Conservation (phyloP, 345 rosid genomes). For the Bruguiera gymnorhiza region DNA sequence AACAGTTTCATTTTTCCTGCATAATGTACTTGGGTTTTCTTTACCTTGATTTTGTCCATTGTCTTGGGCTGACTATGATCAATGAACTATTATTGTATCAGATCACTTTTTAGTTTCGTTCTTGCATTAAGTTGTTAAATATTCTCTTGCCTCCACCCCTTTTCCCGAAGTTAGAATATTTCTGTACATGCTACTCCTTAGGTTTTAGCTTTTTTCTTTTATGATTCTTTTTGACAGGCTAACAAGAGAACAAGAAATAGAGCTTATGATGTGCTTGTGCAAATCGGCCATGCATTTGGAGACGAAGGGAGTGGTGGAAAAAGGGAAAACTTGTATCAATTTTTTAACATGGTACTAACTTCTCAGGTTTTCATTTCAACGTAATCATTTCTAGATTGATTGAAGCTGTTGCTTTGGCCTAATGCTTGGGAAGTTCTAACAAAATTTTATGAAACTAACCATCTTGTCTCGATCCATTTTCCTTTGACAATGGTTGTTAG, state of each 20-base stretch:
- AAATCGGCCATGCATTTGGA: constrained; percentile 87
- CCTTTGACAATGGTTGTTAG: too few relatives aligned
- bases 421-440: constrained; percentile 2
- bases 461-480: too few relatives aligned
- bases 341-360: constrained; percentile 69
- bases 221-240: constrained; percentile 43
- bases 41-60: background rate
- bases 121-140: background rate
- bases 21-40: background rate
- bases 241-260: constrained; percentile 90
- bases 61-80: too few relatives aligned
- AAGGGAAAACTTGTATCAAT: constrained; percentile 62
- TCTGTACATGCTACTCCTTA: background rate
- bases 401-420: constrained; percentile 1
- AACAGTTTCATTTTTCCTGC: background rate
- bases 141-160: background rate
- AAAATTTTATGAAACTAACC: background rate
- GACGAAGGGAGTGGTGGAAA: constrained; percentile 85
- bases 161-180: background rate
- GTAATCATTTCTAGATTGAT: too few relatives aligned
- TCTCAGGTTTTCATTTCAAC: background rate
- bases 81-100: background rate
- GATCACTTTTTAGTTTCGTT: background rate
- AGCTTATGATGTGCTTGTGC: constrained; percentile 89
- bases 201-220: background rate